Percentiles rank a stretch among this genome's conserved stretches.
phyloP scores from a whole-genome alignment of 2,329 filamentous ascomycete species.

The Phoma herbarum region DNA sequence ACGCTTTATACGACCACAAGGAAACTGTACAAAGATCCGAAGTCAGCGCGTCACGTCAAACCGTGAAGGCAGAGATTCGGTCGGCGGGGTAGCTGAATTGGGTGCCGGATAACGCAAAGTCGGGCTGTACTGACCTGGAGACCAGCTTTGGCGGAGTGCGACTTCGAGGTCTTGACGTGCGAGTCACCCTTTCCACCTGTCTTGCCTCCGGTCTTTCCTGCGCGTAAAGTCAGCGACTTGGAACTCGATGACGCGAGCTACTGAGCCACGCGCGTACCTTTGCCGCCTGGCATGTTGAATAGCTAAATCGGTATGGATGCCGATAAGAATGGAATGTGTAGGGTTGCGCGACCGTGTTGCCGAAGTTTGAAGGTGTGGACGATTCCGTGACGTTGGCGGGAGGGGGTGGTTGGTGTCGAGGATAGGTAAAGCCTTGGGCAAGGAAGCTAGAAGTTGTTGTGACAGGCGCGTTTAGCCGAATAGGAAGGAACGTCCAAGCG shows the following conservation, averaged over 20 bases:
- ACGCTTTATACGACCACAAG: conserved; percentile 99
- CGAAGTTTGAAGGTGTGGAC: conserved; percentile 31
- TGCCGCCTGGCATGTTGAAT: conserved; percentile 78
- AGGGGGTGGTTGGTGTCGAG: conserved; percentile 43
- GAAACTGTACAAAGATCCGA: conserved; percentile 71
- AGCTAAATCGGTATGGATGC: conserved; percentile 32
- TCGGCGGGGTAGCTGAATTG: conserved; percentile 33
- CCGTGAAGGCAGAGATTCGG: conserved; percentile 17
- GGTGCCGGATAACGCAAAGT: conserved; percentile 27
- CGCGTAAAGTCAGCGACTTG: conserved; percentile 32
- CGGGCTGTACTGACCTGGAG: conserved; percentile 77
- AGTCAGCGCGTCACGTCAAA: conserved; percentile 39
- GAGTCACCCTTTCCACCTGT: conserved; percentile 81
- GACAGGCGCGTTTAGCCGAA: conserved; percentile 41
- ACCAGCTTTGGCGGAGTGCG: conserved; percentile 91
- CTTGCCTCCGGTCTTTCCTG: conserved; percentile 78
- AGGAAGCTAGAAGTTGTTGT: conserved; percentile 42
- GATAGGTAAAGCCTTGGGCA: conserved; percentile 37
- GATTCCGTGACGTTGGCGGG: conserved; percentile 45
- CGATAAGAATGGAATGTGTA: conserved; percentile 40
- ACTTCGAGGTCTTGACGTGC: conserved; percentile 88
- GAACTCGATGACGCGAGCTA: conserved; percentile 32
- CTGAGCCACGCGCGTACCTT: conserved; percentile 74
- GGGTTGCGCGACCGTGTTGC: conserved; percentile 45
- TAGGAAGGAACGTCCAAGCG: conserved; percentile 34